These are phyloP conservation scores for Microbotryum violaceum DNA, from an alignment of 1,284 basidiomycete species.

Conservation along the genomic window DNA sequence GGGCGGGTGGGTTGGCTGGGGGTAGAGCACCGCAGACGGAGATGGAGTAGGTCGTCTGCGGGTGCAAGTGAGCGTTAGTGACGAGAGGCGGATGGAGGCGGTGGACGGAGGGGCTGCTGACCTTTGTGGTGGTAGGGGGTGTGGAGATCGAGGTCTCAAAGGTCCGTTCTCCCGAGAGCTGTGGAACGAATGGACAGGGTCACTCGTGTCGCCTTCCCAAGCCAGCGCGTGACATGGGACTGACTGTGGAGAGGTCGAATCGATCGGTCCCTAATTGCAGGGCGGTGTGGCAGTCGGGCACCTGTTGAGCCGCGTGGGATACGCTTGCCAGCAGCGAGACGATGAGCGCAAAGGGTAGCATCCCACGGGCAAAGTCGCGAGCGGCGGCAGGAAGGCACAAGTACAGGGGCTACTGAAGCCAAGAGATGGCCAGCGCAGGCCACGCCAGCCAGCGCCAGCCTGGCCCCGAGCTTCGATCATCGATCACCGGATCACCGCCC, in stretches of 20 bases:
- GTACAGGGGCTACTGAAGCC: too few relatives aligned
- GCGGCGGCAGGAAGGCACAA: too few relatives aligned
- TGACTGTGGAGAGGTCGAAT: constrained; percentile 17
- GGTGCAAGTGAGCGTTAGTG: background rate
- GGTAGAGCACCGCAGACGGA: constrained; percentile 22
- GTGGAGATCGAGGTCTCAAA: constrained; percentile 8
- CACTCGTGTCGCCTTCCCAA: background rate
- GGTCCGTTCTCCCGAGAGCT: constrained; percentile 15
- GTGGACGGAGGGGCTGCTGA: background rate
- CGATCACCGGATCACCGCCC: too few relatives aligned
- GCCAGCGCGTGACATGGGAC: background rate
- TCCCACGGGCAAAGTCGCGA: background rate
- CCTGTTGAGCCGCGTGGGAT: too few relatives aligned
- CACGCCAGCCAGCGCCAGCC: too few relatives aligned
- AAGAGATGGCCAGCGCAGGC: too few relatives aligned
- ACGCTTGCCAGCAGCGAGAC: background rate
- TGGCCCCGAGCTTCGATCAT: too few relatives aligned
- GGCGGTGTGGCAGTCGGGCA: constrained; percentile 13
- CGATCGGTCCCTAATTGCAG: constrained; percentile 4
- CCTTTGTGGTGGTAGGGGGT: constrained; percentile 27
- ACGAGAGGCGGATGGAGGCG: background rate
- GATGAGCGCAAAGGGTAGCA: constrained; percentile 1
- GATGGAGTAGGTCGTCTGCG: constrained; percentile 18
- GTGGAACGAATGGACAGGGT: background rate
- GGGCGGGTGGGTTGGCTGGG: background rate